Evolutionary conservation across 2,329 filamentous ascomycete genomes (phyloP).

Genomic region (Bipolaris cookei): DNA sequence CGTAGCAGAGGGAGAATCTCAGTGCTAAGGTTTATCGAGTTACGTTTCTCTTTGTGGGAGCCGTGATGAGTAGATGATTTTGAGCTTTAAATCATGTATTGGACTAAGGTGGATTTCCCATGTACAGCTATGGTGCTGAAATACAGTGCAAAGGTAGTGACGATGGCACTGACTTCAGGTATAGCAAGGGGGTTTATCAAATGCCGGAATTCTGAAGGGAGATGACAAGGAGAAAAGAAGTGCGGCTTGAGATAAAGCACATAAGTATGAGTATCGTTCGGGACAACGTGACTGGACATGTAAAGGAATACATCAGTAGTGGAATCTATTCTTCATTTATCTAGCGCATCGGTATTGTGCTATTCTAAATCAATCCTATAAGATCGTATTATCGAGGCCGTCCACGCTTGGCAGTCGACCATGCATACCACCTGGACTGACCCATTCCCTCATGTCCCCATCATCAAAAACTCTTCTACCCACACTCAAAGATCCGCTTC

Average conservation of each 20-base stretch:
- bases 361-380: background rate
- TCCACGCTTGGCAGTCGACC: background rate
- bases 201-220: background rate
- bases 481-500: slow-evolving; percentile 13
- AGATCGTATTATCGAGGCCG: too few relatives aligned
- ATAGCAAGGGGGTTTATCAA: background rate
- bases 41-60: too few relatives aligned
- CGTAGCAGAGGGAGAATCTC: too few relatives aligned
- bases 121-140: too few relatives aligned
- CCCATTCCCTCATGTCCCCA: background rate
- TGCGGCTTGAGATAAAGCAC: background rate
- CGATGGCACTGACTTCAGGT: too few relatives aligned
- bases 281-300: background rate
- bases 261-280: background rate
- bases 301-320: background rate
- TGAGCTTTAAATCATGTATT: too few relatives aligned
- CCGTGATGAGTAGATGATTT: too few relatives aligned
- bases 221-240: background rate
- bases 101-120: too few relatives aligned
- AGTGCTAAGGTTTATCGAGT: too few relatives aligned
- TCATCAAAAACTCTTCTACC: slow-evolving; percentile 9
- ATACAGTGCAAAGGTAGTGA: too few relatives aligned
- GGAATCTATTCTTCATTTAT: background rate
- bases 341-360: background rate
- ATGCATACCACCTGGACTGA: background rate